Conservation (phyloP, 2,329 filamentous ascomycete genomes). For the Hypoxylon sp. region DNA sequence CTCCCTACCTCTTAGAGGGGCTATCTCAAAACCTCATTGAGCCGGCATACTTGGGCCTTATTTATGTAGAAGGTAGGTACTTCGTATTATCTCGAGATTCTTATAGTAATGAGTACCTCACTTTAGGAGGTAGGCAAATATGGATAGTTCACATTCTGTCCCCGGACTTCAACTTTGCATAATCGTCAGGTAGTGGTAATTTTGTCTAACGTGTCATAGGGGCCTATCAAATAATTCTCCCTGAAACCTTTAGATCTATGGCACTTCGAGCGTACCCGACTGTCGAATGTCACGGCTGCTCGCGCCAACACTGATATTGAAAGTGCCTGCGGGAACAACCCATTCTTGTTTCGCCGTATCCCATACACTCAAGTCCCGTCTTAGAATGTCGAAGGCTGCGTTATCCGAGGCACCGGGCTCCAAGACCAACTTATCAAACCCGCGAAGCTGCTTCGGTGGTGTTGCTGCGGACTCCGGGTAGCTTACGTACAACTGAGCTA, state of each 20-base stretch:
- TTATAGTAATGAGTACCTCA: too few relatives aligned
- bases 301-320: constrained; percentile 61
- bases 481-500: constrained; percentile 73
- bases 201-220: background rate
- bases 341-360: constrained; percentile 72
- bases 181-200: background rate
- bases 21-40: background rate
- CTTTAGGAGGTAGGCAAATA: too few relatives aligned
- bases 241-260: constrained; percentile 19
- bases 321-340: constrained; percentile 57
- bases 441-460: constrained; percentile 69
- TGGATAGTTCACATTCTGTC: too few relatives aligned
- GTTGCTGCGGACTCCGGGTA: constrained; percentile 59
- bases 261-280: constrained; percentile 54
- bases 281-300: constrained; percentile 64
- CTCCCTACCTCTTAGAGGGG: too few relatives aligned
- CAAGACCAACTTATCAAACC: constrained; percentile 73
- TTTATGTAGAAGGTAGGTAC: too few relatives aligned
- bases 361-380: constrained; percentile 77
- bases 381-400: constrained; percentile 67
- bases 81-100: too few relatives aligned
- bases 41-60: background rate
- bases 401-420: constrained; percentile 62
- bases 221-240: background rate
- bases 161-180: too few relatives aligned